These are phyloP conservation scores for Adiantum capillusveneris DNA, from an alignment of 75 land plant genomes.

Conservation along the genomic window DNA sequence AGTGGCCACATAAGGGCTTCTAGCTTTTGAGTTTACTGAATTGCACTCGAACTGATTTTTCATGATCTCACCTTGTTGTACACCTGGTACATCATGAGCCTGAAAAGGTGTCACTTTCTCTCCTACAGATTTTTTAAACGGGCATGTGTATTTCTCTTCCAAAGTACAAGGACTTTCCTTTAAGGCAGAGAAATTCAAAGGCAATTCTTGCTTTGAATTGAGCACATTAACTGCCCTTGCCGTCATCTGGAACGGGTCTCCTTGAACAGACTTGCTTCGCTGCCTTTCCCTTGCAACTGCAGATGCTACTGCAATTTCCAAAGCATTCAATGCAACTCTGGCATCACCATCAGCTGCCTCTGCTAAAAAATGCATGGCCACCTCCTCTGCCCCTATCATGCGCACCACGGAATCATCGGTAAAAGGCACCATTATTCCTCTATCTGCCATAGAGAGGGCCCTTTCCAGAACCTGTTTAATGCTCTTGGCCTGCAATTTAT, in stretches of 20 bases:
- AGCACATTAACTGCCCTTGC: no score
- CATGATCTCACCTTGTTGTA: not conserved
- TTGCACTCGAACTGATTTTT: no score
- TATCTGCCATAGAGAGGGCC: slow-evolving; percentile 44
- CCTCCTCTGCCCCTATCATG: slow-evolving; percentile 34
- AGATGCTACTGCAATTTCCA: slow-evolving; percentile 63
- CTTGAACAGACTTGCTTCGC: not conserved
- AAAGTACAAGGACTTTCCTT: no score
- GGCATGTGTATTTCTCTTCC: not conserved
- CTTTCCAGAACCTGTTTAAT: slow-evolving; percentile 36
- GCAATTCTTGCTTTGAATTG: no score
- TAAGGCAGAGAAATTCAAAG: no score
- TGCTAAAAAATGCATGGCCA: slow-evolving; percentile 61
- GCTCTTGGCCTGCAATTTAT: slow-evolving; percentile 48
- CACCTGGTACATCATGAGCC: not conserved
- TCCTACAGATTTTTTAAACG: not conserved
- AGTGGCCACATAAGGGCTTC: no score
- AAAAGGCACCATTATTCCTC: slow-evolving; percentile 36
- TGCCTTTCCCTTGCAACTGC: slow-evolving; percentile 38
- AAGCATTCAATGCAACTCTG: slow-evolving; percentile 72
- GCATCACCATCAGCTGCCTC: slow-evolving; percentile 87
- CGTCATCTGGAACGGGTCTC: no score
- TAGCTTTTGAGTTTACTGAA: no score
- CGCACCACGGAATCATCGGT: slow-evolving; percentile 17
- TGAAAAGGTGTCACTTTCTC: not conserved